Evolutionary conservation across 2,329 filamentous ascomycete species (phyloP), one percentile per base, ranked within the genome.

Genomic region (Cladosporium sp.): DNA sequence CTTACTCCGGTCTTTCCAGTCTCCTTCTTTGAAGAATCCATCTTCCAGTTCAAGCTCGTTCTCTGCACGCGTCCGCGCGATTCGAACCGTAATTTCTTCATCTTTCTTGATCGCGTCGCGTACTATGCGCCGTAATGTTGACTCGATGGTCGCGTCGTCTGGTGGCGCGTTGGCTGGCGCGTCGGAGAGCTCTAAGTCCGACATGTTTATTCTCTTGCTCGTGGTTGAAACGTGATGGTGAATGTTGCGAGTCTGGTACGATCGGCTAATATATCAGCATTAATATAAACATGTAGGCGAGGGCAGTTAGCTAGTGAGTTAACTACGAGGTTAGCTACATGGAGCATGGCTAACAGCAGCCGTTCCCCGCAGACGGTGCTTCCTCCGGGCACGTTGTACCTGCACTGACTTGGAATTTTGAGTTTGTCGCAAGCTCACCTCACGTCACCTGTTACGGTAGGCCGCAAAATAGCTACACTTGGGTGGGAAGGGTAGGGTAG

Each of bases 1-100:
- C 53, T 79, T 78, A 61, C 78, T 82, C 50, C 66, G 68, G 11
- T 59, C 54, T 55, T 79, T 83, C 82, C 82, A 85, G 4, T 61
- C 59, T 52, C 75, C 65, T n/a, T 57, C 65, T 58, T 79, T 84
- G 57, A 83, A 75, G 58, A 80, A 83, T 2, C 72, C 78, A 5
- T 68, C 66, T 7, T 73, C 68, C 18, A 84, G 65, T 27, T 70
- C 72, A 9, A 84, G 63, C 42, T 72, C 63, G 50, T 73, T 65
- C 61, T 82, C 80, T 3, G 74, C 75, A 19, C 72, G 72, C 25
- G 69, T 59, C 42, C 81, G 77, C 43, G 82, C 75, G 49, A 71
- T 71, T 55, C 80, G 82, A 46, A 83, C 70, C 0, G 80, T 82
- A 53, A 83, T 64, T 5, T 79, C 74, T 27, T 66, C 62, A 16